A percentile compares a stretch with the other conserved stretches of the same genome.
Conservation (phyloP, 805 yeast genomes). For the Barnettozyma populi region DNA sequence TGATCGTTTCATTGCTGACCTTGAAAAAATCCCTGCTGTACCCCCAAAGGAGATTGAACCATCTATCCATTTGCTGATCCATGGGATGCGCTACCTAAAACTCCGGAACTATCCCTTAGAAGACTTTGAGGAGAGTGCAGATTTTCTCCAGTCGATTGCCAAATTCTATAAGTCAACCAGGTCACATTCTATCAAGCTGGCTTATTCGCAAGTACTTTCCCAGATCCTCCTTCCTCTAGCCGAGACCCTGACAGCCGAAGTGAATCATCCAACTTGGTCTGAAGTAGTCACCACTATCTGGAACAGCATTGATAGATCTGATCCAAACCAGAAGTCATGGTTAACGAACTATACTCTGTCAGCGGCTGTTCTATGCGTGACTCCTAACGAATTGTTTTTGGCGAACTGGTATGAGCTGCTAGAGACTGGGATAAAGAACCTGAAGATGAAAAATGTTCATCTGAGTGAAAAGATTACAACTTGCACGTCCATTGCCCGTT, state of each 20-base stretch:
- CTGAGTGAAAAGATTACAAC: conserved; percentile 45
- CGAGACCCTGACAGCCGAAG: conserved; percentile 84
- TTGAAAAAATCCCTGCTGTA: conserved; percentile 70
- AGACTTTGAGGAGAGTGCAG: conserved; percentile 88
- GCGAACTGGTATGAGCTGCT: conserved; percentile 65
- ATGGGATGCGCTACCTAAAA: conserved; percentile 85
- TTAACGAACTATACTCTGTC: conserved; percentile 58
- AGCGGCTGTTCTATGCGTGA: conserved; percentile 70
- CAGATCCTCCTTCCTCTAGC: conserved; percentile 77
- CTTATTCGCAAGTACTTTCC: conserved; percentile 81
- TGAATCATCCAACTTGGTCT: conserved; percentile 93
- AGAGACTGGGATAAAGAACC: conserved; percentile 53
- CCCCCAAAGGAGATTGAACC: conserved; percentile 50
- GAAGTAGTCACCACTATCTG: conserved; percentile 67
- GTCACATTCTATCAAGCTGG: conserved; percentile 59
- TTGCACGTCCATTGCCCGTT: conserved; percentile 61
- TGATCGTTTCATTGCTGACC: conserved; percentile 87
- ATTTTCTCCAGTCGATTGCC: conserved; percentile 77
- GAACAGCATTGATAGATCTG: conserved; percentile 42
- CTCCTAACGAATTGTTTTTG: conserved; percentile 72
- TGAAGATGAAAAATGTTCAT: conserved; percentile 54
- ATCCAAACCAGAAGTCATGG: conserved; percentile 51
- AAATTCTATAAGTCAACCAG: conserved; percentile 70
- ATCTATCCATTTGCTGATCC: conserved; percentile 65
- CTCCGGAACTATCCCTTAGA: conserved; percentile 84